Conservation (phyloP, 2,329 filamentous ascomycete species). For the Beauveria australis region DNA sequence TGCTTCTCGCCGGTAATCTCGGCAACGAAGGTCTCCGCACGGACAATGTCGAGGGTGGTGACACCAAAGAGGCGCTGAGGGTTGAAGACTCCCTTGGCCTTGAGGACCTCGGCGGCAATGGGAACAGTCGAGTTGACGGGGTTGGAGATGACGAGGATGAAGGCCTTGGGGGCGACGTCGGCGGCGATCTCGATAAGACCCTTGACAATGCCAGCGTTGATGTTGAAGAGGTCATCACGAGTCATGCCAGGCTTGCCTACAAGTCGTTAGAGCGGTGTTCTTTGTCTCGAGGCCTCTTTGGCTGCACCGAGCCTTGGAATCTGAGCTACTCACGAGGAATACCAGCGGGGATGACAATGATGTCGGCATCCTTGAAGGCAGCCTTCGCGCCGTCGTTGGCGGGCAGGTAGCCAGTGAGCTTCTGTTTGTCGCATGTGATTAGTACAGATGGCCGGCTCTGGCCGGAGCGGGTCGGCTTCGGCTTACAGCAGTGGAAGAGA, state of each 20-base stretch:
- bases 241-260: slow-evolving; percentile 98
- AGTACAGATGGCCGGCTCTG: not conserved
- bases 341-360: slow-evolving; percentile 94
- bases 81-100: slow-evolving; percentile 88
- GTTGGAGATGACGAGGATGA: slow-evolving; percentile 96
- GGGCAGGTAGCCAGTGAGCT: slow-evolving; percentile 81
- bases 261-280: not conserved
- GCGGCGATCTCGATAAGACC: slow-evolving; percentile 83
- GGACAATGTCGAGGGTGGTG: slow-evolving; percentile 96
- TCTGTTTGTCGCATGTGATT: slow-evolving; percentile 38
- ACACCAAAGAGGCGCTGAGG: slow-evolving; percentile 95
- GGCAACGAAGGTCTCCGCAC: slow-evolving; percentile 92
- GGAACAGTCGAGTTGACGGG: slow-evolving; percentile 98
- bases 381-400: slow-evolving; percentile 76
- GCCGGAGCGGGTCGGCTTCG: slow-evolving; percentile 19
- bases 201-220: slow-evolving; percentile 97
- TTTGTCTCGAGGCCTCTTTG: not conserved
- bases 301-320: not conserved
- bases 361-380: slow-evolving; percentile 86
- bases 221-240: slow-evolving; percentile 98
- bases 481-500: slow-evolving; percentile 74
- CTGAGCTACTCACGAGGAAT: slow-evolving; percentile 70
- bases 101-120: slow-evolving; percentile 94
- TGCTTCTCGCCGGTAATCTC: slow-evolving; percentile 75
- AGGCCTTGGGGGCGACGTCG: slow-evolving; percentile 85